phyloP scores from a whole-genome alignment of 2,329 filamentous ascomycete genomes.

The Fusarium sp. region DNA sequence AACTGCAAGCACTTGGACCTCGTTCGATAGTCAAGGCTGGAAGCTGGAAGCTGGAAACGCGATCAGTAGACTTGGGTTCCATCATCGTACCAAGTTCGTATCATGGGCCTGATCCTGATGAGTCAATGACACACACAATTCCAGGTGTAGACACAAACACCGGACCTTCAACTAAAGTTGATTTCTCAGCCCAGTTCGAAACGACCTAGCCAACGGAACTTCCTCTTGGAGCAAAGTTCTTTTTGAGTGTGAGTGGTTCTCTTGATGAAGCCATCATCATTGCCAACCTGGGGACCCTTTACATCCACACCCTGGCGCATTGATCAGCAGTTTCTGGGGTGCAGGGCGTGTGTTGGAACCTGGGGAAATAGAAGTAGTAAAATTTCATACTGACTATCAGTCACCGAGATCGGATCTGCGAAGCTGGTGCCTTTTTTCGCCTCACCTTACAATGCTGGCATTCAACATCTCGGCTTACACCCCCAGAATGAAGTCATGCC shows the following conservation, averaged over 20 bases:
- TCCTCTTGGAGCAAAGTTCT: conserved; percentile 20
- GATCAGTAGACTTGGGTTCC: neutral
- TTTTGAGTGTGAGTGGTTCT: conserved; percentile 18
- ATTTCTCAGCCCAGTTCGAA: neutral
- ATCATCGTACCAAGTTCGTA: neutral
- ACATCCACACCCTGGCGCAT: conserved; percentile 27
- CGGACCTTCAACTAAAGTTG: conserved; percentile 1
- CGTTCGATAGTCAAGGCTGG: conserved; percentile 1
- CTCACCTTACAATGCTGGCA: conserved; percentile 28
- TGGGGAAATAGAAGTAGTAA: conserved; percentile 26
- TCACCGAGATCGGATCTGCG: conserved; percentile 38
- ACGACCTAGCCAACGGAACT: conserved; percentile 18
- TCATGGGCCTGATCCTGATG: neutral
- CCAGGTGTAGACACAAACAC: conserved; percentile 3
- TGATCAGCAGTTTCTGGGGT: conserved; percentile 35
- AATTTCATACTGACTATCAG: neutral
- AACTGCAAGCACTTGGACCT: too few relatives aligned
- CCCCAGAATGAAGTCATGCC: conserved; percentile 19
- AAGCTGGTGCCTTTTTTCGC: conserved; percentile 13
- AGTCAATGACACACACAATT: conserved; percentile 32
- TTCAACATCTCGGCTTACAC: conserved; percentile 19
- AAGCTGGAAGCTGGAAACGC: conserved; percentile 4
- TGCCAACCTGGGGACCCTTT: conserved; percentile 15
- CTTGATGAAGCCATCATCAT: conserved; percentile 31
- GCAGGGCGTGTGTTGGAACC: conserved; percentile 36